Conservation (phyloP, 2,329 filamentous ascomycete species). For the Exophiala lecanii-corni region DNA sequence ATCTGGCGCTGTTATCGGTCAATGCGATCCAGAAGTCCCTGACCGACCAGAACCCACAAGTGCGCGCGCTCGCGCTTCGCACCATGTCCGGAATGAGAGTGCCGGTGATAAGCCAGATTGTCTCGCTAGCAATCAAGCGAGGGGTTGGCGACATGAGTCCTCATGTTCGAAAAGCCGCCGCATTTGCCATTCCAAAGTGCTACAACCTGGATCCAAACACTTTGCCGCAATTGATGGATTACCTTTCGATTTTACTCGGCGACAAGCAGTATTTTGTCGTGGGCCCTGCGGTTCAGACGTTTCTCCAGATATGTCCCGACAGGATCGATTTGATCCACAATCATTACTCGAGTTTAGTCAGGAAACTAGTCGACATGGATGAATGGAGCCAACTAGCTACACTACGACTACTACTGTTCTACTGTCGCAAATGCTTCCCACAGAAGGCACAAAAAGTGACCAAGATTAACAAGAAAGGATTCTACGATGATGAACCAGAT, state of each 20-base stretch:
- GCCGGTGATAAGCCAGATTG: conserved; percentile 95
- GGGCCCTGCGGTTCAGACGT: conserved; percentile 84
- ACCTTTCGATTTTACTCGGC: conserved; percentile 69
- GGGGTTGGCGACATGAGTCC: conserved; percentile 92
- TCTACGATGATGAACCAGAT: conserved; percentile 68
- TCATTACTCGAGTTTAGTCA: conserved; percentile 78
- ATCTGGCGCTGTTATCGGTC: conserved; percentile 91
- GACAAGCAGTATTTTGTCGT: conserved; percentile 97
- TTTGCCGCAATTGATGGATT: conserved; percentile 77
- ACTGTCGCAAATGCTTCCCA: conserved; percentile 85
- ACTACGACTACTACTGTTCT: conserved; percentile 74
- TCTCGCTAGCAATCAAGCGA: conserved; percentile 91
- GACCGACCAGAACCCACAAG: conserved; percentile 83
- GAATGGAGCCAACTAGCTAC: conserved; percentile 93
- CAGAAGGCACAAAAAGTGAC: conserved; percentile 56
- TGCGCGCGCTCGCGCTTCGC: conserved; percentile 84
- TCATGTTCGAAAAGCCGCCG: conserved; percentile 85
- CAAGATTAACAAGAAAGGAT: conserved; percentile 60
- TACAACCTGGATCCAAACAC: conserved; percentile 85
- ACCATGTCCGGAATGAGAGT: conserved; percentile 98
- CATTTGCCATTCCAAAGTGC: conserved; percentile 92
- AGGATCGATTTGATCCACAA: conserved; percentile 83
- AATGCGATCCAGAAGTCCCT: conserved; percentile 98
- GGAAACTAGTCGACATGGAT: conserved; percentile 96
- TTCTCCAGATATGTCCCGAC: conserved; percentile 83